Conservation (phyloP, 306 rosid species). For the Vigna hirtella region DNA sequence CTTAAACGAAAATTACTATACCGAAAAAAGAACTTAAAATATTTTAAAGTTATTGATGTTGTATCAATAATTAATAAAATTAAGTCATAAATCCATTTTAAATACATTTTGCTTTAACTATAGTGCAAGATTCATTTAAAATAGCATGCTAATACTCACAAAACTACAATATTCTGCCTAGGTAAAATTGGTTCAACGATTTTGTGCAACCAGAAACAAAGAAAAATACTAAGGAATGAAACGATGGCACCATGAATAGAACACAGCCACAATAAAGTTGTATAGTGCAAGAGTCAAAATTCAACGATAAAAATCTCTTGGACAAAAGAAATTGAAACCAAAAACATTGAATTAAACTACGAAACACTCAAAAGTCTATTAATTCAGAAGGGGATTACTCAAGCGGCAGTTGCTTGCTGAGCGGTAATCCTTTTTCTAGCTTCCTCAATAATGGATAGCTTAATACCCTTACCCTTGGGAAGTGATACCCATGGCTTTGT, state of each 20-base stretch:
- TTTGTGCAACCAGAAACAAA: neutral
- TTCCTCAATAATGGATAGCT: conserved; percentile 78
- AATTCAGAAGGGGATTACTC: neutral
- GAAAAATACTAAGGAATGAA: neutral
- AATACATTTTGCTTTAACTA: too few relatives aligned
- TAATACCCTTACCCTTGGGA: conserved; percentile 90
- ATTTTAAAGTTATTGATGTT: too few relatives aligned
- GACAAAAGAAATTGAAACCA: conserved; percentile 11
- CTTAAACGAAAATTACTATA: too few relatives aligned
- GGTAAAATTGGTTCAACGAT: neutral
- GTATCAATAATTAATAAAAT: too few relatives aligned
- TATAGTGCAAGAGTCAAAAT: conserved; percentile 42
- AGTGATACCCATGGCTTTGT: conserved; percentile 72
- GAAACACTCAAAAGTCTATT: conserved; percentile 28
- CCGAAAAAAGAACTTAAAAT: too few relatives aligned
- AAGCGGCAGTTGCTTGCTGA: conserved; percentile 68
- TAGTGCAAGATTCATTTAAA: neutral
- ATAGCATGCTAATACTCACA: neutral
- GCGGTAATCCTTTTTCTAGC: conserved; percentile 75
- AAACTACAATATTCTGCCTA: neutral
- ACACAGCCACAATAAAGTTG: conserved; percentile 33
- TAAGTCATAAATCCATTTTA: too few relatives aligned
- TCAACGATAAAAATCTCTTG: conserved; percentile 33
- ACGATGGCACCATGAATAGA: conserved; percentile 13
- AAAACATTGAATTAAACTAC: conserved; percentile 31